Evolutionary conservation across 768 basidiomycete genomes (phyloP).

Genomic region (Collybiopsis luxurians): DNA sequence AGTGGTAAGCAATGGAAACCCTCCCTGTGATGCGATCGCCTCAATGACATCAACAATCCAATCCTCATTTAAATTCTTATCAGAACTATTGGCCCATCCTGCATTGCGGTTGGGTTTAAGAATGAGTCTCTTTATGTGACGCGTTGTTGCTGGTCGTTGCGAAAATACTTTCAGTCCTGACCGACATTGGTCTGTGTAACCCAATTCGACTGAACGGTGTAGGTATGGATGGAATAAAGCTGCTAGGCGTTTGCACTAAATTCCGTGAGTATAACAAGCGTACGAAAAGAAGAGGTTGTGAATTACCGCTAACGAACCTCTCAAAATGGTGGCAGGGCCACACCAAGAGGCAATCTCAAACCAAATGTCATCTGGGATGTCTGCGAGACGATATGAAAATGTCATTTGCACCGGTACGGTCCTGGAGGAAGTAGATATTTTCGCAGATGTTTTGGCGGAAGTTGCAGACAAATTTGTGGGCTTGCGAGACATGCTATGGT

Average conservation of each 20-base stretch:
- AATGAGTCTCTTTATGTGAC: not conserved
- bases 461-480: not conserved
- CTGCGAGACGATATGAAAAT: not conserved
- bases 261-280: not conserved
- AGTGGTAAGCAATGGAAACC: slow-evolving; percentile 8
- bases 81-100: not conserved
- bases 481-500: not conserved
- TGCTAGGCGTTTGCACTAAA: not conserved
- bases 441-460: too few relatives aligned
- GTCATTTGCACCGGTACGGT: not conserved
- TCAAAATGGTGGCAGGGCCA: not conserved
- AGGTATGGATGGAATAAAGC: not conserved
- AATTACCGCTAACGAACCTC: not conserved
- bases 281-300: not conserved
- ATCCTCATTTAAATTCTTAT: slow-evolving; percentile 10
- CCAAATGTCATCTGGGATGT: not conserved
- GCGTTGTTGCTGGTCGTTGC: not conserved
- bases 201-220: not conserved
- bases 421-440: not conserved
- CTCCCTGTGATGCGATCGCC: slow-evolving; percentile 10
- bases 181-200: not conserved
- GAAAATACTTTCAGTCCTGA: not conserved
- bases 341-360: not conserved
- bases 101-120: slow-evolving; percentile 1
- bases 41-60: slow-evolving; percentile 11